Evolutionary conservation across 2,329 filamentous ascomycete genomes (phyloP).

Genomic region (Penicillium sumatraense): DNA sequence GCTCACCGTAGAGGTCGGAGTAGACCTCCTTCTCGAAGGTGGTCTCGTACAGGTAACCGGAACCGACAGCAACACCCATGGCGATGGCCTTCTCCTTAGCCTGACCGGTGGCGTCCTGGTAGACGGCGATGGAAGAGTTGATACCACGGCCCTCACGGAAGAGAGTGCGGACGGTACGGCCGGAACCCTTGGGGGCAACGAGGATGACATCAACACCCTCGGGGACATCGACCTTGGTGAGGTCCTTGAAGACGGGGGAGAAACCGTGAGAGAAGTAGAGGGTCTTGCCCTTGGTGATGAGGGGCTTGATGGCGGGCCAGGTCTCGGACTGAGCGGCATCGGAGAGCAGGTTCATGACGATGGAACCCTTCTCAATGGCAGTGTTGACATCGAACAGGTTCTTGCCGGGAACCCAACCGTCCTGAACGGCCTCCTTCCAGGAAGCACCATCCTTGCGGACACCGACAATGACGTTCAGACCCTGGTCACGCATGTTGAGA

Average conservation of each 20-base stretch:
- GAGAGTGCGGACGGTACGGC: constrained; percentile 95
- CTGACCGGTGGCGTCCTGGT: constrained; percentile 96
- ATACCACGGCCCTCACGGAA: constrained; percentile 99
- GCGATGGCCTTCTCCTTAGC: constrained; percentile 98
- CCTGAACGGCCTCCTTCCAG: constrained; percentile 95
- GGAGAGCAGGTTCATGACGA: constrained; percentile 98
- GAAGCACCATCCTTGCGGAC: constrained; percentile 98
- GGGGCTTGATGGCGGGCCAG: constrained; percentile 97
- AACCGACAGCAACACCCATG: constrained; percentile 94
- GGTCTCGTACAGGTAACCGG: constrained; percentile 99
- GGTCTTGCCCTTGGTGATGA: constrained; percentile 99
- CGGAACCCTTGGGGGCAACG: constrained; percentile 97
- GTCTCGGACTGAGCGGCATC: constrained; percentile 99
- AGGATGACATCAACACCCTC: constrained; percentile 98
- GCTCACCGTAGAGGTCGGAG: constrained; percentile 99
- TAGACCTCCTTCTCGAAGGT: constrained; percentile 99
- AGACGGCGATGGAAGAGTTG: constrained; percentile 99
- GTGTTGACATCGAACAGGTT: constrained; percentile 99
- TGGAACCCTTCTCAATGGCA: constrained; percentile 89
- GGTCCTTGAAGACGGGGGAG: constrained; percentile 99
- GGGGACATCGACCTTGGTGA: constrained; percentile 98
- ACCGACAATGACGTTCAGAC: constrained; percentile 97
- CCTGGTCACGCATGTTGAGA: constrained; percentile 99
- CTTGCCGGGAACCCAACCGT: constrained; percentile 97
- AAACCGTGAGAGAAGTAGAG: constrained; percentile 99